Conservation (phyloP, 202 grass and related monocot species). For the Dendrocalamus latiflorus region DNA sequence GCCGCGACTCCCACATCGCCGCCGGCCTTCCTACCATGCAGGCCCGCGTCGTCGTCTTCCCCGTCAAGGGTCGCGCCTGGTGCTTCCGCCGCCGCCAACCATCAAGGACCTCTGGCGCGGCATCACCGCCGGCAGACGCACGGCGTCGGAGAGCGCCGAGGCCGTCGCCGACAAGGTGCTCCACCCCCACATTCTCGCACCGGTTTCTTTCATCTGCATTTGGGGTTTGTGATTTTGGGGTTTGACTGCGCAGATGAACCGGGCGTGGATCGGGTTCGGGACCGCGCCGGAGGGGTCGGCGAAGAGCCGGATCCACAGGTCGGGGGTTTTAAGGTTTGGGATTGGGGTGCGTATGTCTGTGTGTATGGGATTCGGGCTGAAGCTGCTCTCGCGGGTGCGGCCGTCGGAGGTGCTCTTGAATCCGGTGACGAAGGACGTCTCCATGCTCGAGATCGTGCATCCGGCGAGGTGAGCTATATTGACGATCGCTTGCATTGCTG, state of each 20-base stretch:
- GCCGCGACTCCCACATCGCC: neutral
- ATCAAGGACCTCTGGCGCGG: slow-evolving; percentile 65
- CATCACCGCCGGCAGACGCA: slow-evolving; percentile 31
- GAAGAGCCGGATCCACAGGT: slow-evolving; percentile 88
- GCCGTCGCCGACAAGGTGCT: slow-evolving; percentile 64
- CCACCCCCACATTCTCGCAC: neutral
- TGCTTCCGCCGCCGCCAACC: slow-evolving; percentile 36
- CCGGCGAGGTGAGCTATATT: slow-evolving; percentile 56
- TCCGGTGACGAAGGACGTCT: slow-evolving; percentile 79
- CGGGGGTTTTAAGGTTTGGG: neutral
- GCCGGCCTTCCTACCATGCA: slow-evolving; percentile 34
- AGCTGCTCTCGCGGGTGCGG: slow-evolving; percentile 70
- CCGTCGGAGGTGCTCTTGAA: slow-evolving; percentile 86
- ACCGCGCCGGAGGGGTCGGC: slow-evolving; percentile 68
- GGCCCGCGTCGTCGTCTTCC: slow-evolving; percentile 81
- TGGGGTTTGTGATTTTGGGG: neutral
- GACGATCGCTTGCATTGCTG: neutral
- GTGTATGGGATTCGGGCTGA: too few species aligned
- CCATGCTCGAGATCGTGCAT: slow-evolving; percentile 62
- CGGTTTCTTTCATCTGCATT: neutral
- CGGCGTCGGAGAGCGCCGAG: slow-evolving; percentile 57
- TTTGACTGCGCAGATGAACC: slow-evolving; percentile 57
- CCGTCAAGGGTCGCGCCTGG: slow-evolving; percentile 72
- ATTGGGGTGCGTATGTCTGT: too few species aligned
- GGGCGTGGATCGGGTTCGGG: slow-evolving; percentile 72